Evolutionary conservation across 331 rosid genomes (phyloP).

Genomic region (Ulmus americana): DNA sequence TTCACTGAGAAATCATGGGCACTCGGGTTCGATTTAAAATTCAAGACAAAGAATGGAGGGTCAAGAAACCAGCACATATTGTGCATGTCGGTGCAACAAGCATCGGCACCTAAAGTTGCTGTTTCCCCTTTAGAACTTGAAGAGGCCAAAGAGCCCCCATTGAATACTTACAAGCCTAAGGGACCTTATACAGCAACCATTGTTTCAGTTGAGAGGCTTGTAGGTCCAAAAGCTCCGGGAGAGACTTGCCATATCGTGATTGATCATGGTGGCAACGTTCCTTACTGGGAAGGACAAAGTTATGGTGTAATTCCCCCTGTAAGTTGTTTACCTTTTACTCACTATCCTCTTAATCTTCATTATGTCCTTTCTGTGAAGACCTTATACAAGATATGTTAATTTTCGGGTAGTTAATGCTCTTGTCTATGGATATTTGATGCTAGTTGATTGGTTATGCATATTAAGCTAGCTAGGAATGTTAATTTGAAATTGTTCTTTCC

Average conservation of each 20-base stretch:
- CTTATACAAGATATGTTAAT: background rate
- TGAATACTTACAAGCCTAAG: conserved; percentile 71
- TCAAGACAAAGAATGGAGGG: conserved; percentile 37
- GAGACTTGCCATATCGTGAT: conserved; percentile 97
- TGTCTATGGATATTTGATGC: conserved; percentile 8
- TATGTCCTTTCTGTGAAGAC: background rate
- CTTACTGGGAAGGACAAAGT: conserved; percentile 99
- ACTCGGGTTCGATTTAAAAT: conserved; percentile 35
- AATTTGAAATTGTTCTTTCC: background rate
- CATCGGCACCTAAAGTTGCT: conserved; percentile 56
- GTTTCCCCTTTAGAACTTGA: conserved; percentile 70
- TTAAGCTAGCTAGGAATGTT: background rate
- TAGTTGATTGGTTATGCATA: background rate
- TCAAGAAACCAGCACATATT: conserved; percentile 38
- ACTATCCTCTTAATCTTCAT: background rate
- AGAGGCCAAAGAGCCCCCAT: conserved; percentile 69
- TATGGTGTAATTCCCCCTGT: conserved; percentile 95
- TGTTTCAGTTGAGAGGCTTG: conserved; percentile 89
- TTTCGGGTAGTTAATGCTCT: conserved; percentile 3
- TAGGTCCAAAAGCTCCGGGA: conserved; percentile 94
- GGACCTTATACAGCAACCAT: conserved; percentile 84
- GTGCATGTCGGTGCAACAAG: conserved; percentile 91
- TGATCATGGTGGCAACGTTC: conserved; percentile 91
- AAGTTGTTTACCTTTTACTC: conserved; percentile 27
- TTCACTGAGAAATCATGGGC: conserved; percentile 56